A percentile compares a stretch with the other conserved stretches of the same genome.
Evolutionary conservation across 2,329 filamentous ascomycete species (phyloP).

Genomic region (Phyllosticta citriasiana): DNA sequence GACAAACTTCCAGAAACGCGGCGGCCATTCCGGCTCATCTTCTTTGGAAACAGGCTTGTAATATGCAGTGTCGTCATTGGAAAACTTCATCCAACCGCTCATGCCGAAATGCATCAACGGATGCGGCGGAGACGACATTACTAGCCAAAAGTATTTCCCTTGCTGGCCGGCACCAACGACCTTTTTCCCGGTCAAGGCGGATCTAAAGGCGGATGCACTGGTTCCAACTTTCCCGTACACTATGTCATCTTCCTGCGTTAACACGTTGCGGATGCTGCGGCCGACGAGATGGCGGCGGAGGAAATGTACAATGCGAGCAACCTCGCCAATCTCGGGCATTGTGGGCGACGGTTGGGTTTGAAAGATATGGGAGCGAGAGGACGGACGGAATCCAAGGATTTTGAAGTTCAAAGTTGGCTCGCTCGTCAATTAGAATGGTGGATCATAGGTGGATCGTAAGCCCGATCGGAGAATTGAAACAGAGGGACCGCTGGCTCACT

Average conservation of each 20-base stretch:
- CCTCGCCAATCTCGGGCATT: slow-evolving; percentile 39
- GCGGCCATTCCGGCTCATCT: slow-evolving; percentile 66
- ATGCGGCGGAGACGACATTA: slow-evolving; percentile 69
- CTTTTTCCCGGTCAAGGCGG: slow-evolving; percentile 64
- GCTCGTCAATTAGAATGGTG: neutral
- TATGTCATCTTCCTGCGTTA: slow-evolving; percentile 67
- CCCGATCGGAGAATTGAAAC: neutral
- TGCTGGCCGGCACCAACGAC: slow-evolving; percentile 66
- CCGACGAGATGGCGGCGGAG: slow-evolving; percentile 75
- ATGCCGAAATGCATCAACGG: slow-evolving; percentile 78
- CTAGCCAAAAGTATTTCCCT: slow-evolving; percentile 95
- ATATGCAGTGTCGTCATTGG: slow-evolving; percentile 65
- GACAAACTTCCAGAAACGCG: slow-evolving; percentile 80
- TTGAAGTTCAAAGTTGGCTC: neutral
- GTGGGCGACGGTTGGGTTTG: neutral
- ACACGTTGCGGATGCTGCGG: slow-evolving; percentile 61
- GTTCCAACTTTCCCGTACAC: slow-evolving; percentile 89
- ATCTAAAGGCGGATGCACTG: slow-evolving; percentile 62
- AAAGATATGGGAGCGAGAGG: neutral
- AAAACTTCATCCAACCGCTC: slow-evolving; percentile 78
- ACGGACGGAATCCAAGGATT: neutral
- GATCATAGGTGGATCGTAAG: neutral
- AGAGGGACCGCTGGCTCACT: neutral
- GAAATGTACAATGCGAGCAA: slow-evolving; percentile 79
- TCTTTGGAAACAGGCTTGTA: slow-evolving; percentile 56